These are phyloP conservation scores for Stygiomarasmius scandens DNA, from an alignment of 1,284 basidiomycete species.

Conservation along the genomic window DNA sequence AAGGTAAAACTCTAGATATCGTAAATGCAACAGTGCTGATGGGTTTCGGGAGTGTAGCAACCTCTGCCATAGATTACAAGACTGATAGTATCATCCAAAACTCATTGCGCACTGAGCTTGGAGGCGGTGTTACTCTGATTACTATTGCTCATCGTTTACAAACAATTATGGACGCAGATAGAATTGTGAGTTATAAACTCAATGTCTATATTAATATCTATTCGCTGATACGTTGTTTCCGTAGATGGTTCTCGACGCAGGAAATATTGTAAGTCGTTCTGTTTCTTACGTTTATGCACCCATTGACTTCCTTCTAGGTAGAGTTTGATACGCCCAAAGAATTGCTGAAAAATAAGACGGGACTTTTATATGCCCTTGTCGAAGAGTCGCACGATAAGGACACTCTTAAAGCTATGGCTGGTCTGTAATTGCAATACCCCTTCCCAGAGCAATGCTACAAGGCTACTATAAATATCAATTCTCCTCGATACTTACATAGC, in stretches of 20 bases:
- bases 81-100: slow-evolving; percentile 14
- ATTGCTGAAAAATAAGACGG: slow-evolving; percentile 35
- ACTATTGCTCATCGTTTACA: slow-evolving; percentile 13
- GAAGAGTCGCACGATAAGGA: slow-evolving; percentile 41
- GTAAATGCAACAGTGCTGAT: background rate
- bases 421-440: background rate
- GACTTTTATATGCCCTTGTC: slow-evolving; percentile 36
- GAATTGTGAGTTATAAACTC: slow-evolving; percentile 7
- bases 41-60: slow-evolving; percentile 37
- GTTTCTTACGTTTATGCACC: background rate
- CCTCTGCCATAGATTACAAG: slow-evolving; percentile 44
- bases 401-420: slow-evolving; percentile 27
- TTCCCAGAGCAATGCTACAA: too few relatives aligned
- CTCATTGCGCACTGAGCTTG: slow-evolving; percentile 2
- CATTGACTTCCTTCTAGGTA: slow-evolving; percentile 18
- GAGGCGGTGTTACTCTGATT: slow-evolving; percentile 9
- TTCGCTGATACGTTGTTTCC: background rate
- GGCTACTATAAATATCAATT: too few relatives aligned
- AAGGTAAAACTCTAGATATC: slow-evolving; percentile 41
- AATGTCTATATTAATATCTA: background rate
- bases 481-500: too few relatives aligned
- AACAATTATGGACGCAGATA: slow-evolving; percentile 13
- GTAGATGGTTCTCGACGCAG: slow-evolving; percentile 1
- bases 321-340: slow-evolving; percentile 38
- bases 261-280: background rate